Evolutionary conservation across 192 early-diverging fungal genomes (phyloP), one percentile per base, ranked within the genome.

Genomic region (Backusella macrospora): DNA sequence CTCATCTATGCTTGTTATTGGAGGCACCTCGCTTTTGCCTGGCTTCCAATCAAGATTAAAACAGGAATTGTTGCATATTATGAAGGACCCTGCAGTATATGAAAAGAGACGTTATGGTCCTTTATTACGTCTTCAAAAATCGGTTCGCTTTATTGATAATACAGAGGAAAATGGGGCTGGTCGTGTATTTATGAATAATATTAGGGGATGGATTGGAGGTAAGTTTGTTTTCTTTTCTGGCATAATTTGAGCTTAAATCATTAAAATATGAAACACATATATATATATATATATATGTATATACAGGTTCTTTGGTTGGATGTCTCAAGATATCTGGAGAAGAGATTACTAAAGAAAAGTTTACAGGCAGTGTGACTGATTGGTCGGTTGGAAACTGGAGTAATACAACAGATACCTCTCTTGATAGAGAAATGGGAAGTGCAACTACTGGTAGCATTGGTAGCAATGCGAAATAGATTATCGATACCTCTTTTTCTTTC

Each of bases 181-280:
- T 0, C 79, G 85, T 26, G 85, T 93, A 1, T 96, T 95, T 80
- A 80, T 80, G 65, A 77, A 84, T 14, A 91, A 92, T 66, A 84
- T 89, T n/a, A 83, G 92, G 1, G 79, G 86, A 8, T 97, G 95
- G 95, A 87, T 94, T 72, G 95, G 95, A 15, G 89, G 85, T 78
- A 74, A 76, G n/a, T n/a, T n/a, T n/a, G n/a, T n/a, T n/a, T n/a
- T n/a, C n/a, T n/a, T 34, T 34, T 34, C 29, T 34, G 29, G 2
- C 29, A 1, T 34, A 1, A 2, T 34, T 34, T 34, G 29, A 34
- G 29, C 29, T 34, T 34, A 34, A 34, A 34, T 34, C 1, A 34
- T 34, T 34, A 34, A 34, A 34, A 34, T 34, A 34, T 34, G 29
- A 34, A 34, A 34, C 2, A 34, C 2, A 34, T 34, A 34, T 34